phyloP scores from a whole-genome alignment of 345 rosid genomes.

The Rhodamnia argentea region DNA sequence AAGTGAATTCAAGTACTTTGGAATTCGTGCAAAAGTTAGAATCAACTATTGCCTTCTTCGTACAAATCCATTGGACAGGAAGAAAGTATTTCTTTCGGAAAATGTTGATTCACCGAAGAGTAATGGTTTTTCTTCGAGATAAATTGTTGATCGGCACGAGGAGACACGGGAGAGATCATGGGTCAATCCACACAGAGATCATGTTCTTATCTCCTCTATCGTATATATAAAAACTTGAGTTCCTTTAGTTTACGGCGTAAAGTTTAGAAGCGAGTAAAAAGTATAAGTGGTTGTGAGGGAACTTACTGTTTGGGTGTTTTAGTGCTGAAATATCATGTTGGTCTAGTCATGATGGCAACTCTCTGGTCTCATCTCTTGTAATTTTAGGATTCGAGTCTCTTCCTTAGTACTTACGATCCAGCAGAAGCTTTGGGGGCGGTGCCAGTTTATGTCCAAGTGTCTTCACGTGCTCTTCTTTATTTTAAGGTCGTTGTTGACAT shows the following conservation, averaged over 20 bases:
- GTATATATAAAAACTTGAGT: background rate
- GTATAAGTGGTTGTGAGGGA: background rate
- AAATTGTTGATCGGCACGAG: background rate
- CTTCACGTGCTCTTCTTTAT: background rate
- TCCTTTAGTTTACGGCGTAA: background rate
- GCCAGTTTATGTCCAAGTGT: background rate
- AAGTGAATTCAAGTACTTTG: background rate
- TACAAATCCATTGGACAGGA: background rate
- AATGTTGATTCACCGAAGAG: background rate
- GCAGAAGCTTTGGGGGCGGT: background rate
- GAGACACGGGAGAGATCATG: background rate
- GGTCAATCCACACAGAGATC: background rate
- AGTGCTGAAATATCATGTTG: background rate
- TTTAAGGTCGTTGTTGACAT: background rate
- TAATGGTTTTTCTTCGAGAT: background rate
- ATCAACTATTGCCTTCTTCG: background rate
- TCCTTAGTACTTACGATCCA: rapidly evolving
- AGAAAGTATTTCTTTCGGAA: background rate
- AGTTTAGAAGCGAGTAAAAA: background rate
- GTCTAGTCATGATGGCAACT: background rate
- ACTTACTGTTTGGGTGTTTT: background rate
- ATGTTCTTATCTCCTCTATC: background rate
- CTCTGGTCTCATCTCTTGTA: background rate
- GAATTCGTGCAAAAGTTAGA: background rate
- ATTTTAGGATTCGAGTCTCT: background rate